These are phyloP conservation scores for Fusarium sp. DNA, from an alignment of 2,329 filamentous ascomycete genomes.

Conservation along the genomic window DNA sequence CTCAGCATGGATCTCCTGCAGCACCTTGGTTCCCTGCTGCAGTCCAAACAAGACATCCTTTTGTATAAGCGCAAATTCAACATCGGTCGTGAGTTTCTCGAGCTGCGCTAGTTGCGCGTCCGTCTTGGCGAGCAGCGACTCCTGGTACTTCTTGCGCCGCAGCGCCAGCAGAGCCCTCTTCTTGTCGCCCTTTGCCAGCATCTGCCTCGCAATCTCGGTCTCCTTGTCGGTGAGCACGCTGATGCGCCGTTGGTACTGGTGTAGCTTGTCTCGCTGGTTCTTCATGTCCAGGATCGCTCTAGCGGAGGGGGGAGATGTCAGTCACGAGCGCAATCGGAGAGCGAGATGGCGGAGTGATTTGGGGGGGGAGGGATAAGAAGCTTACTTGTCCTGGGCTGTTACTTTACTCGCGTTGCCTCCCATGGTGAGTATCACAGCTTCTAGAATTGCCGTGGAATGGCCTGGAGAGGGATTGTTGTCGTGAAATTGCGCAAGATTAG, in stretches of 20 bases:
- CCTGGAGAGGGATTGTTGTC: not conserved
- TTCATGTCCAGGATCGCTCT: slow-evolving; percentile 98
- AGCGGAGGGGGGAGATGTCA: slow-evolving; percentile 21
- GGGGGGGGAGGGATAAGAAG: slow-evolving; percentile 19
- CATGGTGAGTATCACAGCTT: slow-evolving; percentile 53
- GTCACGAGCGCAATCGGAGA: slow-evolving; percentile 30
- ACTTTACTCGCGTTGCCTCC: slow-evolving; percentile 68
- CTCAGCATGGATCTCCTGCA: slow-evolving; percentile 92
- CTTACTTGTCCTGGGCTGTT: slow-evolving; percentile 86
- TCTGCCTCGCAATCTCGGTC: slow-evolving; percentile 85
- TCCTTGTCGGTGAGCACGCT: slow-evolving; percentile 87
- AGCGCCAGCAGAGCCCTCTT: slow-evolving; percentile 86
- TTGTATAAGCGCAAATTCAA: slow-evolving; percentile 96
- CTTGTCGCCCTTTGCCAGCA: slow-evolving; percentile 84
- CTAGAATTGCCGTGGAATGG: slow-evolving; percentile 8
- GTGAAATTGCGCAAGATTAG: slow-evolving; percentile 3
- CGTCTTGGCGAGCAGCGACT: slow-evolving; percentile 87
- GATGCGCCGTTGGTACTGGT: slow-evolving; percentile 94
- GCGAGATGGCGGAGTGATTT: slow-evolving; percentile 18
- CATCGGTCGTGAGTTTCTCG: slow-evolving; percentile 86
- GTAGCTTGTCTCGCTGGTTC: slow-evolving; percentile 95
- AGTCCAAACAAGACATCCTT: slow-evolving; percentile 95
- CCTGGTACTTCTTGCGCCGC: slow-evolving; percentile 96
- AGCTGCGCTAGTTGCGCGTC: slow-evolving; percentile 95
- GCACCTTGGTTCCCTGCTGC: slow-evolving; percentile 89